These are phyloP conservation scores for Lepidium didymum DNA, from an alignment of 345 rosid species.

Conservation along the genomic window DNA sequence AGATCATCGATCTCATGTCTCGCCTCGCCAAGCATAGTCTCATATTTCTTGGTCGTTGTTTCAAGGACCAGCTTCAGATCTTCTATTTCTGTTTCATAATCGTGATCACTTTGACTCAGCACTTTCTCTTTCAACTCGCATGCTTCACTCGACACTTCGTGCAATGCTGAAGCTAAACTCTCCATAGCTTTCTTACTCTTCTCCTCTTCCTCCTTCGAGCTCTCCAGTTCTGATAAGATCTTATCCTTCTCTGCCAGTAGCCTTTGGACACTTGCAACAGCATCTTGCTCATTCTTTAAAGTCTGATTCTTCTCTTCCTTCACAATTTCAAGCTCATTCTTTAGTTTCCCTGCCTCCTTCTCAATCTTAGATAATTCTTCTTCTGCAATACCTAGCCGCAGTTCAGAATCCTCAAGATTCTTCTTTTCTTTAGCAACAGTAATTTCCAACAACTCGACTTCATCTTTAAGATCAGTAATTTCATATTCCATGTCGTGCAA, in stretches of 20 bases:
- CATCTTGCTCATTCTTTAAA: conserved; percentile 64
- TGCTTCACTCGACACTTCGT: conserved; percentile 84
- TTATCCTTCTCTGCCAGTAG: conserved; percentile 71
- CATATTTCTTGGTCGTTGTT: conserved; percentile 65
- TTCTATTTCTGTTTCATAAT: conserved; percentile 62
- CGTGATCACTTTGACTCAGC: conserved; percentile 39
- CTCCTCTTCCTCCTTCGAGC: conserved; percentile 70
- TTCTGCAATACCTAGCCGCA: conserved; percentile 29
- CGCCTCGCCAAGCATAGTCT: conserved; percentile 62
- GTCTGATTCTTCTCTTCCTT: conserved; percentile 66
- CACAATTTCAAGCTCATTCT: conserved; percentile 50
- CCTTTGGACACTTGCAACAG: conserved; percentile 55
- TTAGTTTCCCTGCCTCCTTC: conserved; percentile 40
- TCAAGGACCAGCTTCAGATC: conserved; percentile 58
- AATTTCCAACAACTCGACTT: conserved; percentile 63
- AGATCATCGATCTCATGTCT: conserved; percentile 62
- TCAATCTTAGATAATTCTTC: conserved; percentile 44
- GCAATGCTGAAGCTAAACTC: conserved; percentile 88
- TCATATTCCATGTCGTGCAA: conserved; percentile 65
- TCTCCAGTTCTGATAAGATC: conserved; percentile 59
- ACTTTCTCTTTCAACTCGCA: conserved; percentile 77
- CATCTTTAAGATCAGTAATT: conserved; percentile 50
- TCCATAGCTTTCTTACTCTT: conserved; percentile 95
- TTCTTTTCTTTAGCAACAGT: conserved; percentile 42
- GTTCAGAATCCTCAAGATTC: conserved; percentile 57